phyloP scores from a whole-genome alignment of 768 basidiomycete species.

The Amanita rubescens region DNA sequence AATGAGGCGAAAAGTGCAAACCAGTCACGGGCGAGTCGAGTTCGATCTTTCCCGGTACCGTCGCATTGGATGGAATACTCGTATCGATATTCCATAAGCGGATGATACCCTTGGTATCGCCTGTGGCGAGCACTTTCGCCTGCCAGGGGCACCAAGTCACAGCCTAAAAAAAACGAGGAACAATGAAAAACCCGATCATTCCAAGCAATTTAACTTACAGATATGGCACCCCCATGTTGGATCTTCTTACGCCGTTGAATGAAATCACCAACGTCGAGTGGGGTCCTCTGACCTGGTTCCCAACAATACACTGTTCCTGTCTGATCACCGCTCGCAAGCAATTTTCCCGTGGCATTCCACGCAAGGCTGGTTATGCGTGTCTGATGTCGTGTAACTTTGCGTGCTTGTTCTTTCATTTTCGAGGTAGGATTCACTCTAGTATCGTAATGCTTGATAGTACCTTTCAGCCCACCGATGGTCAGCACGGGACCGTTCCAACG shows the following conservation, averaged over 20 bases:
- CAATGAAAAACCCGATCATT: not conserved
- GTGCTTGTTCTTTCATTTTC: slow-evolving; percentile 55
- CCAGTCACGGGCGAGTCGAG: slow-evolving; percentile 58
- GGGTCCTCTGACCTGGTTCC: slow-evolving; percentile 51
- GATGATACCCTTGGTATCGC: slow-evolving; percentile 51
- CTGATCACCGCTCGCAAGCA: slow-evolving; percentile 72
- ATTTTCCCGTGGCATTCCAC: slow-evolving; percentile 60
- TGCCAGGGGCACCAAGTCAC: slow-evolving; percentile 92
- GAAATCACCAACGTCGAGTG: slow-evolving; percentile 49
- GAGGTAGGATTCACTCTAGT: slow-evolving; percentile 41
- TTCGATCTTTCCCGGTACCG: slow-evolving; percentile 37
- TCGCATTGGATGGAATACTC: slow-evolving; percentile 35
- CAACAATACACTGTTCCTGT: slow-evolving; percentile 72
- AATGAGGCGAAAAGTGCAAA: slow-evolving; percentile 68
- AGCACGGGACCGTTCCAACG: slow-evolving; percentile 61
- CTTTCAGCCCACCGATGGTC: slow-evolving; percentile 58
- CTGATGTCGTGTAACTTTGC: slow-evolving; percentile 62
- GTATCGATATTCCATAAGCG: slow-evolving; percentile 49
- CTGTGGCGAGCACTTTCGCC: slow-evolving; percentile 68
- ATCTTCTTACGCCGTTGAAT: slow-evolving; percentile 58
- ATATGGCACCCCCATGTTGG: slow-evolving; percentile 55
- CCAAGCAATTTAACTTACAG: slow-evolving; percentile 23
- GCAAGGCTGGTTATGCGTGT: slow-evolving; percentile 55
- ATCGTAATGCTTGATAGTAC: slow-evolving; percentile 71
- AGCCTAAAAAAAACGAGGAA: slow-evolving; percentile 42